A percentile compares a stretch with the other conserved stretches of the same genome.
Conservation (phyloP, 495 filamentous ascomycete species). For the Aspergillus heteromorphus region DNA sequence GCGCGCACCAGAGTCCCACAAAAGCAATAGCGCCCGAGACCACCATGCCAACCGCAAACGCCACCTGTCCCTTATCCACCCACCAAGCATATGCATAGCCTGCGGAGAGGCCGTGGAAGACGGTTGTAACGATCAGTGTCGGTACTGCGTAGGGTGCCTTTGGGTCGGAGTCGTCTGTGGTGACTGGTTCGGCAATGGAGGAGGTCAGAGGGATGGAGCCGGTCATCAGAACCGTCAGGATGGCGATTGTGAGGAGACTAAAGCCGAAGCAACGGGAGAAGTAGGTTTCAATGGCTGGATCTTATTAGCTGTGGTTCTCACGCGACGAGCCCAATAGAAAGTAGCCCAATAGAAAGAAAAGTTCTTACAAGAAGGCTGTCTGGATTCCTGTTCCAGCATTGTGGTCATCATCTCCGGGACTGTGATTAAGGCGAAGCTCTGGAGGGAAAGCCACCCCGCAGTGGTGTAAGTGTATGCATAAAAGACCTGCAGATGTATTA, state of each 20-base stretch:
- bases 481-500: slow-evolving; percentile 46
- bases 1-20: slow-evolving; percentile 65
- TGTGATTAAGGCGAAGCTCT: slow-evolving; percentile 58
- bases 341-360: neutral
- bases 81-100: slow-evolving; percentile 68
- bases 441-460: slow-evolving; percentile 59
- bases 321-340: neutral
- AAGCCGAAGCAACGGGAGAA: slow-evolving; percentile 66
- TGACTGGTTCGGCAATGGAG: slow-evolving; percentile 32
- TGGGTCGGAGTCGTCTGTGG: slow-evolving; percentile 44
- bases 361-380: slow-evolving; percentile 47
- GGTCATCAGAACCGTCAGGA: slow-evolving; percentile 62
- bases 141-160: slow-evolving; percentile 66
- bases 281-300: slow-evolving; percentile 63
- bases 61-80: slow-evolving; percentile 42
- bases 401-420: slow-evolving; percentile 62
- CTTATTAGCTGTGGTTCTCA: neutral
- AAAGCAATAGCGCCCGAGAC: slow-evolving; percentile 50
- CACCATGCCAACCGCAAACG: slow-evolving; percentile 50
- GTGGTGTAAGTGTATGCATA: slow-evolving; percentile 62
- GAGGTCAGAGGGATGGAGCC: slow-evolving; percentile 69
- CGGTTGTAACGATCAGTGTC: slow-evolving; percentile 57
- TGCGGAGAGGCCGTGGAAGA: slow-evolving; percentile 57
- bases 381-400: slow-evolving; percentile 54
- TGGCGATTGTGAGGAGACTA: slow-evolving; percentile 57